phyloP scores from a whole-genome alignment of 2,329 filamentous ascomycete genomes.

The Claviceps citrina region DNA sequence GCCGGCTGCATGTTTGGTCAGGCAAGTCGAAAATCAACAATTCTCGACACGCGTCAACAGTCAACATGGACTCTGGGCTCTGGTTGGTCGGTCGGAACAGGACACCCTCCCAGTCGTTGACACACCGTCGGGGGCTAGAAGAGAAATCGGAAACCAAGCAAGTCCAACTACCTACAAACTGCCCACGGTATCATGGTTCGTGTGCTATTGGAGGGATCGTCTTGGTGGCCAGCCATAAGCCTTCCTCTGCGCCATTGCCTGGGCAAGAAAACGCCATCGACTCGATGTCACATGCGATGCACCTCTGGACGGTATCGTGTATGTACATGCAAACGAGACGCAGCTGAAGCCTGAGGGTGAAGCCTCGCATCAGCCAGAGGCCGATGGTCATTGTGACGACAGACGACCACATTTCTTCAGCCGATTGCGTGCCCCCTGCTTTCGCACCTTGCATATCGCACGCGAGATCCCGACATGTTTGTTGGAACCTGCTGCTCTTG shows the following conservation, averaged over 20 bases:
- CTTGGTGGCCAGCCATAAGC: too few relatives aligned
- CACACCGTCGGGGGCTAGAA: too few relatives aligned
- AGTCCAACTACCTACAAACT: too few relatives aligned
- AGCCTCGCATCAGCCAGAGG: background rate
- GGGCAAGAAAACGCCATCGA: too few relatives aligned
- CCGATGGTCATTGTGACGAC: constrained; percentile 1
- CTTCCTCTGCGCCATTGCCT: too few relatives aligned
- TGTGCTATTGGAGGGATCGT: too few relatives aligned
- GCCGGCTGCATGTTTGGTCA: background rate
- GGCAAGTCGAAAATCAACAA: background rate
- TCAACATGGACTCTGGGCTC: background rate
- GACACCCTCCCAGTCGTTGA: too few relatives aligned
- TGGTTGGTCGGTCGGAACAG: background rate
- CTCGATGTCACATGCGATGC: too few relatives aligned
- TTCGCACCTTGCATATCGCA: background rate
- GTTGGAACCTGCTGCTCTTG: background rate
- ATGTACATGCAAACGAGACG: too few relatives aligned
- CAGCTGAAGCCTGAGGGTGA: background rate
- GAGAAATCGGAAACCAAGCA: too few relatives aligned
- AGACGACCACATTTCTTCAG: background rate
- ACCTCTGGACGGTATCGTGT: too few relatives aligned
- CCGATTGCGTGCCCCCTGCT: background rate
- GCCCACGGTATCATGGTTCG: too few relatives aligned
- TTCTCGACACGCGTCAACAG: background rate
- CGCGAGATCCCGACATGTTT: background rate